A percentile compares a stretch with the other conserved stretches of the same genome.
Conservation (phyloP, 2,329 filamentous ascomycete genomes). For the Mollisiaceae sp. region DNA sequence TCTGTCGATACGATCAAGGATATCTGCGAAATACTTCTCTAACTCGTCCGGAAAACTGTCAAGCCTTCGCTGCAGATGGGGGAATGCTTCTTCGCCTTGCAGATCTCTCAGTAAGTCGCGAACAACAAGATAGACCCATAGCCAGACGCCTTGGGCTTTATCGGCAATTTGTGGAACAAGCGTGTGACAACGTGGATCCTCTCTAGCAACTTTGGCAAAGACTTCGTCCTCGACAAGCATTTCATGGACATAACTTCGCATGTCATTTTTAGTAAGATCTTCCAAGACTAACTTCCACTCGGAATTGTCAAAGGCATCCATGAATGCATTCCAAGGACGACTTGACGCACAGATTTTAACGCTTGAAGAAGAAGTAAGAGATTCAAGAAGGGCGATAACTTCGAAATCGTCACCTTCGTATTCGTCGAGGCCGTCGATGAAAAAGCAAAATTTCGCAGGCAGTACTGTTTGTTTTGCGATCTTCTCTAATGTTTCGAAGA, state of each 20-base stretch:
- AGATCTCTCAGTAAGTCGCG: conserved; percentile 11
- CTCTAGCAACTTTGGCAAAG: not conserved
- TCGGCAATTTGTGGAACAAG: conserved; percentile 10
- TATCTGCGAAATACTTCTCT: conserved; percentile 30
- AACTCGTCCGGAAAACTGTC: conserved; percentile 30
- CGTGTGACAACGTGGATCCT: not conserved
- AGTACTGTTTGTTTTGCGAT: not conserved
- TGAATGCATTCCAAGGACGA: conserved; percentile 8
- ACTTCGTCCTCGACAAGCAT: conserved; percentile 4
- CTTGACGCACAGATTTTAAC: conserved; percentile 13
- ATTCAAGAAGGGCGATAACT: conserved; percentile 14
- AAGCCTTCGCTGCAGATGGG: conserved; percentile 28
- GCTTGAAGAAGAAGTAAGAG: conserved; percentile 11
- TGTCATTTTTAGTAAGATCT: conserved; percentile 11
- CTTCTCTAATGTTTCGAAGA: not conserved
- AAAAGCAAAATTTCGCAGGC: conserved; percentile 2
- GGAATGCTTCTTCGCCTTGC: conserved; percentile 23
- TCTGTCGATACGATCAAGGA: conserved; percentile 28
- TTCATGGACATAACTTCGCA: conserved; percentile 4
- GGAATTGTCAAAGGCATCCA: conserved; percentile 11
- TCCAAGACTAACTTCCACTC: conserved; percentile 11
- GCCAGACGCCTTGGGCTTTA: conserved; percentile 16
- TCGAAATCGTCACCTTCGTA: conserved; percentile 25
- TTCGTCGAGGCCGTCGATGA: too few species aligned
- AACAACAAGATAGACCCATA: conserved; percentile 22